Conservation (phyloP, 306 rosid species). For the Pyrus bretschneideri region DNA sequence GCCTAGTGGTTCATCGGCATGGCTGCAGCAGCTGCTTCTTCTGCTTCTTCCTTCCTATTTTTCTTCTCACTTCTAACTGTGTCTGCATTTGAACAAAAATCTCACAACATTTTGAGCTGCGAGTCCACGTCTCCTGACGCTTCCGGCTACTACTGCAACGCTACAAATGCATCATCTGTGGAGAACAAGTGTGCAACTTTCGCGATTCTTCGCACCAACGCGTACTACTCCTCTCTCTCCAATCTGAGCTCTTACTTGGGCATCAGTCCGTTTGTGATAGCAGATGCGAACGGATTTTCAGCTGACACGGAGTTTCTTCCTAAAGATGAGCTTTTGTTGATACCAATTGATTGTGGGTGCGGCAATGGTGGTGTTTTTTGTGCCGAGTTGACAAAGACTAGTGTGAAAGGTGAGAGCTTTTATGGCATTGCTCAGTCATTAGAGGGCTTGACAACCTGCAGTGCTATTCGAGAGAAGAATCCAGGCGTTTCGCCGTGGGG, state of each 20-base stretch:
- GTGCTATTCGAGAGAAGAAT: slow-evolving; percentile 54
- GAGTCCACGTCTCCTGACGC: slow-evolving; percentile 36
- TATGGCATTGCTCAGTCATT: slow-evolving; percentile 53
- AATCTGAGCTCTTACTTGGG: slow-evolving; percentile 73
- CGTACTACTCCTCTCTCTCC: slow-evolving; percentile 59
- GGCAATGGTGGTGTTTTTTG: slow-evolving; percentile 47
- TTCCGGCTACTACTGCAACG: slow-evolving; percentile 48
- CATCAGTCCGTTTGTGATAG: slow-evolving; percentile 37
- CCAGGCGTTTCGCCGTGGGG: slow-evolving; percentile 48
- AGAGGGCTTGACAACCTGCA: slow-evolving; percentile 70
- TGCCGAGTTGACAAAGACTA: slow-evolving; percentile 47
- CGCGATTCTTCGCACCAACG: slow-evolving; percentile 56
- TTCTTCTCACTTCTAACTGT: slow-evolving; percentile 29
- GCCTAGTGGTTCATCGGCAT: slow-evolving; percentile 21
- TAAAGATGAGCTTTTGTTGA: slow-evolving; percentile 46
- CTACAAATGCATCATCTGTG: slow-evolving; percentile 13
- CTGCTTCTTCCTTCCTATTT: slow-evolving; percentile 35
- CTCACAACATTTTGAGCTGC: slow-evolving; percentile 39
- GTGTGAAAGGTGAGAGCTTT: slow-evolving; percentile 63
- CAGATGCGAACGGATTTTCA: slow-evolving; percentile 63
- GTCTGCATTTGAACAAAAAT: slow-evolving; percentile 34
- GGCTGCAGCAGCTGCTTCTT: slow-evolving; percentile 30
- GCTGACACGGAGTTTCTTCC: slow-evolving; percentile 55
- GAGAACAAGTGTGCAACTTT: slow-evolving; percentile 51
- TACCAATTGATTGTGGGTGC: slow-evolving; percentile 76